These are phyloP conservation scores for Eimeria tenella DNA, from an alignment of 169 alveolate genomes.

Conservation along the genomic window DNA sequence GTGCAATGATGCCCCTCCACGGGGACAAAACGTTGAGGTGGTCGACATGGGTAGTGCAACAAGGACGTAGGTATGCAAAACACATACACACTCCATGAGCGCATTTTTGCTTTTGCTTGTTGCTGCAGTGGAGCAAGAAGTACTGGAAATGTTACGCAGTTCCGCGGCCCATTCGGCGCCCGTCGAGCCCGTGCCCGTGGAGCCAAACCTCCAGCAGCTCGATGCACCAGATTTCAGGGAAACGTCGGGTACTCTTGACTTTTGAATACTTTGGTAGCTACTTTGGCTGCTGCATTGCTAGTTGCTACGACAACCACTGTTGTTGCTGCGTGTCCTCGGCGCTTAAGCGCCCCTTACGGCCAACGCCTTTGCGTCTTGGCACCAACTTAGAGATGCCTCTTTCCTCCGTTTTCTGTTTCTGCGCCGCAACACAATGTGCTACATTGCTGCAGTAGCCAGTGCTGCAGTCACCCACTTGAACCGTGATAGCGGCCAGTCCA, in stretches of 20 bases:
- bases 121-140: constrained; percentile 68
- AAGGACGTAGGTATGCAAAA: no score
- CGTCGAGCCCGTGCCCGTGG: neutral
- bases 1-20: no score
- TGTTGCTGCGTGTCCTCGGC: constrained; percentile 16
- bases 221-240: constrained; percentile 2
- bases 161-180: constrained; percentile 18
- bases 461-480: constrained; percentile 15
- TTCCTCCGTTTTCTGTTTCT: constrained; percentile 24
- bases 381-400: constrained; percentile 17
- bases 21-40: no score
- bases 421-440: constrained; percentile 1
- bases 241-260: constrained; percentile 42
- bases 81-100: neutral
- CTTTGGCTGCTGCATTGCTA: neutral
- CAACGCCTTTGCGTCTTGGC: neutral
- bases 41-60: no score
- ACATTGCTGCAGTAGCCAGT: constrained; percentile 26
- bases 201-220: constrained; percentile 7
- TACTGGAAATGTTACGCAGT: constrained; percentile 50
- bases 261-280: neutral
- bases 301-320: neutral
- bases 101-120: neutral
- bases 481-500: constrained; percentile 27
- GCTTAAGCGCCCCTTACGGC: neutral